These are phyloP conservation scores for Leccinellum albellum DNA, from an alignment of 768 basidiomycete species.

Conservation along the genomic window DNA sequence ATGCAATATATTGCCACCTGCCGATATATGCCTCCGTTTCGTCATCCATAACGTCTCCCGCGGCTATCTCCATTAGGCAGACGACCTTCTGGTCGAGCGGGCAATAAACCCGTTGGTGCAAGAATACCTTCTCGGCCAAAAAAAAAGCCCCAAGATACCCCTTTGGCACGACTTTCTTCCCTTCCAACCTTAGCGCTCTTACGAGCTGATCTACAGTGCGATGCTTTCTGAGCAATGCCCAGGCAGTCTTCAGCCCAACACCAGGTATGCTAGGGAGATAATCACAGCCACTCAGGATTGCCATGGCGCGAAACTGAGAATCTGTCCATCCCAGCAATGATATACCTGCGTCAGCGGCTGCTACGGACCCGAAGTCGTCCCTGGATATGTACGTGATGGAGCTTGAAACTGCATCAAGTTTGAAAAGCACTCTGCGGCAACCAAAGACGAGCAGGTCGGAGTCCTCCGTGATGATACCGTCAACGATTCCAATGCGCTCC, in stretches of 20 bases:
- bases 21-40: slow-evolving; percentile 72
- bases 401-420: slow-evolving; percentile 68
- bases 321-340: slow-evolving; percentile 89
- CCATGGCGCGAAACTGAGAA: slow-evolving; percentile 87
- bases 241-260: slow-evolving; percentile 92
- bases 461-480: slow-evolving; percentile 95
- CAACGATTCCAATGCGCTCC: slow-evolving; percentile 75
- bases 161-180: slow-evolving; percentile 75
- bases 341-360: slow-evolving; percentile 50
- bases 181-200: slow-evolving; percentile 71
- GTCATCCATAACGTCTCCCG: slow-evolving; percentile 49
- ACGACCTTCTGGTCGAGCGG: slow-evolving; percentile 63
- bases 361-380: slow-evolving; percentile 61
- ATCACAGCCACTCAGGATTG: slow-evolving; percentile 90
- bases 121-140: slow-evolving; percentile 87
- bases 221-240: slow-evolving; percentile 74
- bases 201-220: slow-evolving; percentile 84
- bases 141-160: slow-evolving; percentile 73
- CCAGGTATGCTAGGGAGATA: slow-evolving; percentile 89
- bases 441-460: slow-evolving; percentile 97
- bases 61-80: slow-evolving; percentile 60
- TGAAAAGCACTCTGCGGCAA: slow-evolving; percentile 90
- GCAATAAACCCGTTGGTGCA: slow-evolving; percentile 90
- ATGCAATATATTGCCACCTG: slow-evolving; percentile 41
- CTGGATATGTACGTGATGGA: slow-evolving; percentile 68